These are phyloP conservation scores for Suillus ampliporus DNA, from an alignment of 768 basidiomycete species.

Conservation along the genomic window DNA sequence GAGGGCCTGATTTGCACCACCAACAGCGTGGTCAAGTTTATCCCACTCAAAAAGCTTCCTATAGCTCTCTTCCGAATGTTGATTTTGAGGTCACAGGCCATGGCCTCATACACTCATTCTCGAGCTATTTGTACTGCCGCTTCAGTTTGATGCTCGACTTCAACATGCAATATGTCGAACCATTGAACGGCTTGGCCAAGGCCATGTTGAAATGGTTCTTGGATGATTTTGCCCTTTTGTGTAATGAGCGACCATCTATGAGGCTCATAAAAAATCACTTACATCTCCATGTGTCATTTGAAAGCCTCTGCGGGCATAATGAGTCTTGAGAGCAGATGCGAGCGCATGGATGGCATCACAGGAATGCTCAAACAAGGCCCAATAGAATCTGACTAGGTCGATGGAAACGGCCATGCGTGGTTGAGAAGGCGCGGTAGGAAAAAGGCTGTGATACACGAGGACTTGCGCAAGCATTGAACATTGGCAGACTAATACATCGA, in stretches of 20 bases:
- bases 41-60: conserved; percentile 46
- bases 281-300: conserved; percentile 1
- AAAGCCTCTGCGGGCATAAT: conserved; percentile 22
- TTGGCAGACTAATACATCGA: conserved; percentile 23
- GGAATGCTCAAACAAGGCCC: conserved; percentile 39
- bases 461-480: conserved; percentile 27
- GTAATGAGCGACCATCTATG: background rate
- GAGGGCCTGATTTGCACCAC: conserved; percentile 31
- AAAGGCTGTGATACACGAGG: conserved; percentile 38
- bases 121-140: conserved; percentile 13
- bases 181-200: conserved; percentile 34
- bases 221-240: conserved; percentile 27
- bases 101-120: background rate
- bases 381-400: conserved; percentile 39
- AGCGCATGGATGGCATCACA: conserved; percentile 35
- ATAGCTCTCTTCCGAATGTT: conserved; percentile 42
- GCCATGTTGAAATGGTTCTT: conserved; percentile 38
- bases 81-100: conserved; percentile 45
- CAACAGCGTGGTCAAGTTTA: conserved; percentile 39
- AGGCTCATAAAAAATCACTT: conserved; percentile 23
- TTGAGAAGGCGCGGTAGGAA: conserved; percentile 30
- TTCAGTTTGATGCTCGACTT: conserved; percentile 20
- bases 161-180: conserved; percentile 26
- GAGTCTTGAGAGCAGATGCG: background rate
- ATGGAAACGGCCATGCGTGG: conserved; percentile 28